Base-by-base conservation (phyloP, 2,329 filamentous ascomycete genomes). In the Aspergillus udagawae region DNA sequence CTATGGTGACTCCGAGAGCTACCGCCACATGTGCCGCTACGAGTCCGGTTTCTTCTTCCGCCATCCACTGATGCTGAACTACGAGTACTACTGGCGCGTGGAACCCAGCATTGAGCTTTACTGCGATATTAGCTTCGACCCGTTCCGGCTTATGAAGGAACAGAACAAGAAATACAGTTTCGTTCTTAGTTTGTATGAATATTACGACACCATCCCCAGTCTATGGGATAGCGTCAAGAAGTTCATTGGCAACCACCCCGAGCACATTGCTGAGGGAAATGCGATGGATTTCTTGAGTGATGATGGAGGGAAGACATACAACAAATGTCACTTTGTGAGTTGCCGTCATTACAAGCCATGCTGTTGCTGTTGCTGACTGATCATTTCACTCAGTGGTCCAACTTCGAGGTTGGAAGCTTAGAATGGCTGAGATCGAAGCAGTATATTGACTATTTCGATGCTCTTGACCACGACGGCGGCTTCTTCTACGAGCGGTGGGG, bases 401-500 rank as follows among this genome's bases (percentile, higher is more conserved):
- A 99, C 81, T 99, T 99, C 66, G 94, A 99, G 75, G 88, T 99
- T 65, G 94, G 93, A 63, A 95, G 89, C 77, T 83, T 99, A 42
- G 85, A 95, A 69, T 99, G 94, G 92, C 85, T 99, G 54, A 88
- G 94, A 63, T 94, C 91, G 63, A 81, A 92, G 73, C 83, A 90
- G 23, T 99, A 99, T 77, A 78, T 88, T 48, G 93, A 97, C 76
- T 99, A 86, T 79, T 99, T 99, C 70, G 85, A 92, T 52, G 83
- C 86, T 5, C 85, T 99, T 29, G 94, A 99, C 75, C 80, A 85
- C 65, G 92, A 96, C 53, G 94, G 94, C 62, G 94, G 94, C 61
- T 99, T 99, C 84, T 97, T 97, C 82, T 97, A 97, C 75, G 94
- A 99, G 78, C 88, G 93, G 67, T 99, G 93, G 93, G 93, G 93